Base-by-base conservation (phyloP, 1,284 basidiomycete genomes). In the Malassezia brasiliensis region DNA sequence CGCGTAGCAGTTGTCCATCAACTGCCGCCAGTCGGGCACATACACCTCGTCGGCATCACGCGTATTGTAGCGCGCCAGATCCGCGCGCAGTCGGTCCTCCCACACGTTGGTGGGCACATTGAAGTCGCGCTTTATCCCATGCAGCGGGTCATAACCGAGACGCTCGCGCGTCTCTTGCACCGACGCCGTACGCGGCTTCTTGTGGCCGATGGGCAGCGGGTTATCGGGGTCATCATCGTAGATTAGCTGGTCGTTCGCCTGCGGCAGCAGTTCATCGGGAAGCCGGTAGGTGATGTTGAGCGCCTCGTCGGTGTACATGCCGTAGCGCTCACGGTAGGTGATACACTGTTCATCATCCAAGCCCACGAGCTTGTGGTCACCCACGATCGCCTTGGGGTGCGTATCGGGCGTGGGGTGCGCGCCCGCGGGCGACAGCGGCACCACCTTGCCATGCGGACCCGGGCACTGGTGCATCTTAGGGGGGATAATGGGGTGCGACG, bases 291-390 rank as follows among this genome's bases (percentile, higher is more conserved):
- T 67, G 63, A 74, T 70, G 53, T 63, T 65, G 41, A 74, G 67
- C n/a, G 70, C 70, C 44, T 73, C 62, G 58, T 74, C 72, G 28
- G 70, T 67, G 61, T 74, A 74, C 72, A 74, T 74, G 50, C 59
- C 53, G 53, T 72, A 73, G 34, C 72, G 54, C 40, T 62, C 62
- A 7, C 61, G 52, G 58, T 74, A 74, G 48, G 72, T 74, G 53
- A 70, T 63, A 61, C 72, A 74, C 48, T 69, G 66, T 52, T 55
- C 60, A n/a, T 54, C 55, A 47, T 73, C 65, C 63, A 74, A 63
- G 50, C 65, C 67, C 4, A 68, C 60, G 14, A 64, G 56, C 46
- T 66, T 52, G 59, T 70, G 66, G 59, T 67, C 64, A 47, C 72
- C 72, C 34, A 74, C 72, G 32, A 72, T 61, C 22, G 70, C 68